Evolutionary conservation across 305 asterid genomes (phyloP).

Genomic region (Fraxinus greggii): DNA sequence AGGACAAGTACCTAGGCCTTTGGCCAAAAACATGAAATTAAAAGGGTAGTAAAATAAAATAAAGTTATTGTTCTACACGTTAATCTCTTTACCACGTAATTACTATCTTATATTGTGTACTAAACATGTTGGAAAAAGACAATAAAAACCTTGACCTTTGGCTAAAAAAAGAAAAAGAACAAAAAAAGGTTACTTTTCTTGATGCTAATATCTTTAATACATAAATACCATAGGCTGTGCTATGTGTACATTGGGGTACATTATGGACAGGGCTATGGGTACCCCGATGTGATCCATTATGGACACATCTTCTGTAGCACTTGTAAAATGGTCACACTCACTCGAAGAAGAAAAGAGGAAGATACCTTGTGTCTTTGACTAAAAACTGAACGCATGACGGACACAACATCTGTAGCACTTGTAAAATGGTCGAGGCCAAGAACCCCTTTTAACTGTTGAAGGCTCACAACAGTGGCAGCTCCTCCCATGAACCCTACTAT

Average conservation of each 20-base stretch:
- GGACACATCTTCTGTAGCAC: too few species aligned
- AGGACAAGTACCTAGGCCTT: not conserved
- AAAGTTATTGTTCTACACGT: not conserved
- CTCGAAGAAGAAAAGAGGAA: not conserved
- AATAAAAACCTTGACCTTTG: not conserved
- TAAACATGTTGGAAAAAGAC: not conserved
- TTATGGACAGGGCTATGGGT: too few species aligned
- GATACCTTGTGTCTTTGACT: slow-evolving; percentile 8
- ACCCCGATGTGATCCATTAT: too few species aligned
- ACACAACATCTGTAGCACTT: slow-evolving; percentile 21
- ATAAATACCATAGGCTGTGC: too few species aligned
- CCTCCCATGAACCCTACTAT: slow-evolving; percentile 35
- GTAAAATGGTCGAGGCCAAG: slow-evolving; percentile 28
- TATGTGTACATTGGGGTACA: too few species aligned
- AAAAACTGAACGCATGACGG: slow-evolving; percentile 16
- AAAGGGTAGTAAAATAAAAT: not conserved
- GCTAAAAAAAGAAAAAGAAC: not conserved
- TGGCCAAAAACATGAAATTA: not conserved
- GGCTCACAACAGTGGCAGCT: slow-evolving; percentile 32
- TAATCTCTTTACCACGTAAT: not conserved
- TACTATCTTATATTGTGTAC: not conserved
- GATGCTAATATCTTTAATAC: not conserved
- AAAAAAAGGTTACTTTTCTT: not conserved
- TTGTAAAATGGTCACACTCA: too few species aligned
- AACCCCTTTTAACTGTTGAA: slow-evolving; percentile 30